Conservation (phyloP, 2,329 filamentous ascomycete species). For the Pestalotiopsis sp. region DNA sequence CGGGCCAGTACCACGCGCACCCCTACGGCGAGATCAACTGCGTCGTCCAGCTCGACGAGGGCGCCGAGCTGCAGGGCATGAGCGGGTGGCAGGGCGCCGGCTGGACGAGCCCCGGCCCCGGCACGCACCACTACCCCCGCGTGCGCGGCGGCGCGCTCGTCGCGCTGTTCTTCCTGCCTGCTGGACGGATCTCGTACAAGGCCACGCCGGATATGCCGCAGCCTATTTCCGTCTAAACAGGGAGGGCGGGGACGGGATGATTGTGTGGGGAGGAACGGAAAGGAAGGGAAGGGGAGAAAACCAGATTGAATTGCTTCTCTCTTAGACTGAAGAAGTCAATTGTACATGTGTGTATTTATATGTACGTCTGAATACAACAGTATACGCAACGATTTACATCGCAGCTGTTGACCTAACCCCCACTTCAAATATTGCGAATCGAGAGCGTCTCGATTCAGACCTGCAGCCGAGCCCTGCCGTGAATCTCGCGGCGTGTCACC, state of each 20-base stretch:
- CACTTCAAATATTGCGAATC: too few relatives aligned
- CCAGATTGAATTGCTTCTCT: too few relatives aligned
- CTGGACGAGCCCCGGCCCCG: slow-evolving; percentile 57
- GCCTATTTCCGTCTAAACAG: slow-evolving; percentile 25
- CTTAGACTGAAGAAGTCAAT: too few relatives aligned
- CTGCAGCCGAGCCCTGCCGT: background rate
- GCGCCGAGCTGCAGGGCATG: slow-evolving; percentile 56
- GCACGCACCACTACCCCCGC: slow-evolving; percentile 60
- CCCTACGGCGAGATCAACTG: slow-evolving; percentile 60
- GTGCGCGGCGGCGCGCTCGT: slow-evolving; percentile 52
- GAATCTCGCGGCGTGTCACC: background rate
- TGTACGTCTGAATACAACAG: too few relatives aligned
- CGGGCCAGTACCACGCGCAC: slow-evolving; percentile 56
- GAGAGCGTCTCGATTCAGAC: background rate
- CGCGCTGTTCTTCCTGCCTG: slow-evolving; percentile 57
- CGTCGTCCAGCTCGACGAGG: slow-evolving; percentile 50
- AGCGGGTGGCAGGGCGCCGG: slow-evolving; percentile 57
- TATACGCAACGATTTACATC: too few relatives aligned
- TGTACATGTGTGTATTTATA: too few relatives aligned
- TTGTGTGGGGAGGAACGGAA: background rate
- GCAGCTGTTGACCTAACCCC: too few relatives aligned
- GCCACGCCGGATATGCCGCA: slow-evolving; percentile 45
- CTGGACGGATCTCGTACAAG: slow-evolving; percentile 54
- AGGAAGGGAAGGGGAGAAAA: too few relatives aligned
- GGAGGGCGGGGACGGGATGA: background rate